These are phyloP conservation scores for Aureobasidium musti DNA, from an alignment of 2,329 filamentous ascomycete genomes.

Conservation along the genomic window DNA sequence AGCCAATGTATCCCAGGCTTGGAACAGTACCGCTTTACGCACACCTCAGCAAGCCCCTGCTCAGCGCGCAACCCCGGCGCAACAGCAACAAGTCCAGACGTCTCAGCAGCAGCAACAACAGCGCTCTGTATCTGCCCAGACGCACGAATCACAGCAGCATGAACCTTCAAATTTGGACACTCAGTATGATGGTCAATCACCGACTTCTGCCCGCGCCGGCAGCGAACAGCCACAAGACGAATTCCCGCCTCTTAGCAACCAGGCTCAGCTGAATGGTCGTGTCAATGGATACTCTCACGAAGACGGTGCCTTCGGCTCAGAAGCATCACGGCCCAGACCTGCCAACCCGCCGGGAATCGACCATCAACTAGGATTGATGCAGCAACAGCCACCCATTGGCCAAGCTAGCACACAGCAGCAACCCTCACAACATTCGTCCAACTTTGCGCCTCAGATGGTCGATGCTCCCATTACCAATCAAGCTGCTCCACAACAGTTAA, in stretches of 20 bases:
- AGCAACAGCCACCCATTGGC: slow-evolving; percentile 15
- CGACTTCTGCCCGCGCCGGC: slow-evolving; percentile 54
- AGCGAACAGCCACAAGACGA: slow-evolving; percentile 59
- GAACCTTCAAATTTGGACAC: slow-evolving; percentile 49
- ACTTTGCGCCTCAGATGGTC: slow-evolving; percentile 29
- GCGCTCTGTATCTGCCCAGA: slow-evolving; percentile 20
- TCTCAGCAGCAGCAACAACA: slow-evolving; percentile 51
- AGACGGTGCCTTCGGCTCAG: slow-evolving; percentile 27
- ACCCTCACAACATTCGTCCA: slow-evolving; percentile 26
- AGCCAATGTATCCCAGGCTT: slow-evolving; percentile 57
- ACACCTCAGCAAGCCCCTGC: slow-evolving; percentile 42
- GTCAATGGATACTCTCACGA: slow-evolving; percentile 29
- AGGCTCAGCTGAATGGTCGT: slow-evolving; percentile 45
- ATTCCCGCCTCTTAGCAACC: slow-evolving; percentile 61
- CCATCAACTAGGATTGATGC: slow-evolving; percentile 29
- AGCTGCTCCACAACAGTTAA: slow-evolving; percentile 24
- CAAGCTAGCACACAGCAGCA: slow-evolving; percentile 29
- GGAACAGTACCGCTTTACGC: slow-evolving; percentile 59
- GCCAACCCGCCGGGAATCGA: slow-evolving; percentile 23
- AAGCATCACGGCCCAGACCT: slow-evolving; percentile 12
- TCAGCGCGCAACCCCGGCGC: slow-evolving; percentile 44
- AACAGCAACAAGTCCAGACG: slow-evolving; percentile 39
- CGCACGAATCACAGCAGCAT: slow-evolving; percentile 7
- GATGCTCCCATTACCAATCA: slow-evolving; percentile 29
- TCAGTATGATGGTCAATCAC: slow-evolving; percentile 58